These are phyloP conservation scores for Hypholoma fasciculare DNA, from an alignment of 768 basidiomycete genomes.

Conservation along the genomic window DNA sequence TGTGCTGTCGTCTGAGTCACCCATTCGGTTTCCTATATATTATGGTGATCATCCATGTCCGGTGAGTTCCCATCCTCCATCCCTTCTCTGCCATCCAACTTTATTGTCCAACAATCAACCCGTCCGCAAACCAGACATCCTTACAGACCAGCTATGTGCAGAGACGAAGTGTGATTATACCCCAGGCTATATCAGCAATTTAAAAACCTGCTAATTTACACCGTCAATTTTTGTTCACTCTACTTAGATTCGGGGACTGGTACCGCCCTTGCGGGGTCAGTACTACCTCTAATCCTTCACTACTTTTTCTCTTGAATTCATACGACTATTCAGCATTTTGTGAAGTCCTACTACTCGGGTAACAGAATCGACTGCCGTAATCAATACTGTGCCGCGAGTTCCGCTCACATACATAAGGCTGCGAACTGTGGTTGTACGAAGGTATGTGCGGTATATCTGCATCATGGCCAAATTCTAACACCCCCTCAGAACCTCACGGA, in stretches of 20 bases:
- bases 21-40: constrained; percentile 25
- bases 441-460: constrained; percentile 25
- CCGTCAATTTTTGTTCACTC: not conserved
- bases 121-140: not conserved
- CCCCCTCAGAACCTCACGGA: constrained; percentile 40
- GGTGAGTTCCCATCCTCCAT: constrained; percentile 17
- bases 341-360: constrained; percentile 63
- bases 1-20: constrained; percentile 16
- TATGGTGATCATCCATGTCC: constrained; percentile 17
- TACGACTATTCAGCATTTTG: constrained; percentile 51
- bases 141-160: constrained; percentile 44
- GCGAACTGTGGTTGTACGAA: constrained; percentile 55
- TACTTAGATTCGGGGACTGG: constrained; percentile 39
- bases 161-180: constrained; percentile 52
- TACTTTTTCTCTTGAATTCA: not conserved
- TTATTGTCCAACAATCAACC: not conserved
- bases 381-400: constrained; percentile 52
- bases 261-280: constrained; percentile 39
- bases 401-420: constrained; percentile 60
- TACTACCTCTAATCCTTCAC: constrained; percentile 5
- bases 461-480: not conserved
- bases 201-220: constrained; percentile 6
- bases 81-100: constrained; percentile 13
- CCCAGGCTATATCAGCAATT: not conserved
- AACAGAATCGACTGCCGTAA: constrained; percentile 54